phyloP scores from a whole-genome alignment of 768 basidiomycete genomes.

The Rhodotorula sphaerocarpa region DNA sequence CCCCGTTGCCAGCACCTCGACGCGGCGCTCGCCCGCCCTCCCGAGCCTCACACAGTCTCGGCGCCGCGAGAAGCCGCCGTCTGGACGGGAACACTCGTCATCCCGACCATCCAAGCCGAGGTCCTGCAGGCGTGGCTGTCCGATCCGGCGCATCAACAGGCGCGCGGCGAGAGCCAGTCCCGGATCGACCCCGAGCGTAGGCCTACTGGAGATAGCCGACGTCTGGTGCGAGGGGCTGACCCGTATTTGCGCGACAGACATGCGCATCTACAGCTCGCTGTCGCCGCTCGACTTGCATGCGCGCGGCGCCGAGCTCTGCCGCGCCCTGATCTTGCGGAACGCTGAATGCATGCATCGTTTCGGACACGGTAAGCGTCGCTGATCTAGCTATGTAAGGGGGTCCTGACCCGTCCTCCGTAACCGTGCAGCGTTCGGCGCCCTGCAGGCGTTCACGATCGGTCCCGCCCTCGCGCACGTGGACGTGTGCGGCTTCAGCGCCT shows the following conservation, averaged over 20 bases:
- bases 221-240: not conserved
- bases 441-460: conserved; percentile 13
- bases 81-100: conserved; percentile 21
- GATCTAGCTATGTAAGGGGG: no score
- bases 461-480: conserved; percentile 17
- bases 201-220: not conserved
- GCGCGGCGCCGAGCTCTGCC: conserved; percentile 28
- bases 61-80: conserved; percentile 22
- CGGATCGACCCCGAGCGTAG: conserved; percentile 23
- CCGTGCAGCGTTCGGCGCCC: conserved; percentile 12
- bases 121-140: conserved; percentile 16
- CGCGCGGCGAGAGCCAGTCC: conserved; percentile 5
- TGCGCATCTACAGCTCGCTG: conserved; percentile 27
- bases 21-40: conserved; percentile 8
- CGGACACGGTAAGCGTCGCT: conserved; percentile 15
- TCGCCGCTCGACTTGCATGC: conserved; percentile 27
- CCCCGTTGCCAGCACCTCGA: conserved; percentile 15
- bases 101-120: conserved; percentile 12
- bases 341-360: not conserved
- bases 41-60: conserved; percentile 6
- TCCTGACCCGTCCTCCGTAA: not conserved
- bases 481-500: conserved; percentile 8
- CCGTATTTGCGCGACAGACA: conserved; percentile 4
- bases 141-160: not conserved
- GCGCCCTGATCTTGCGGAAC: conserved; percentile 10